Evolutionary conservation across 306 rosid genomes (phyloP).

Genomic region (Coriaria nepalensis): DNA sequence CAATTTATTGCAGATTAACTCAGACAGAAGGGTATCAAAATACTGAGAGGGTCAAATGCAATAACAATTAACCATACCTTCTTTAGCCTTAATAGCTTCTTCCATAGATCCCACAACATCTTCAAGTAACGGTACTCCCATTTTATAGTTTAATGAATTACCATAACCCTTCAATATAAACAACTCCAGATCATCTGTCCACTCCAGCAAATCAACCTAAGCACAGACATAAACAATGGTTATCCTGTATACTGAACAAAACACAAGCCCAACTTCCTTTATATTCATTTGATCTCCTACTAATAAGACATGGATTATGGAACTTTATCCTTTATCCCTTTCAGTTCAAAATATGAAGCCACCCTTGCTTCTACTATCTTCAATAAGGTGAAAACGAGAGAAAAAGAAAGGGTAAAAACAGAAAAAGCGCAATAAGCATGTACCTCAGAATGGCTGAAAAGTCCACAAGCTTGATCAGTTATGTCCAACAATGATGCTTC

Average conservation of each 20-base stretch:
- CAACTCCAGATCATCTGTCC: slow-evolving; percentile 78
- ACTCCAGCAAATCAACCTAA: slow-evolving; percentile 66
- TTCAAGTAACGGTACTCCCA: slow-evolving; percentile 74
- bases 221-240: slow-evolving; percentile 5
- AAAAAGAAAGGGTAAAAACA: background rate
- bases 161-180: slow-evolving; percentile 87
- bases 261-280: no score
- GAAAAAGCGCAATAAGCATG: slow-evolving; percentile 7
- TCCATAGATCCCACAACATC: slow-evolving; percentile 76
- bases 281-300: no score
- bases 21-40: background rate
- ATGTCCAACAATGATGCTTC: slow-evolving; percentile 84
- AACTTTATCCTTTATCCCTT: no score
- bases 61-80: slow-evolving; percentile 30
- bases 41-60: background rate
- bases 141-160: slow-evolving; percentile 57
- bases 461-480: slow-evolving; percentile 69
- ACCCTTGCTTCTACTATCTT: background rate
- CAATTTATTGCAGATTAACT: no score
- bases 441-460: slow-evolving; percentile 76
- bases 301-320: no score
- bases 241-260: slow-evolving; percentile 13
- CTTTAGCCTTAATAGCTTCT: slow-evolving; percentile 52
- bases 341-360: no score
- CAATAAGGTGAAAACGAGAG: no score